Conservation (phyloP, 2,329 filamentous ascomycete species). For the Emergomyces orientalis region DNA sequence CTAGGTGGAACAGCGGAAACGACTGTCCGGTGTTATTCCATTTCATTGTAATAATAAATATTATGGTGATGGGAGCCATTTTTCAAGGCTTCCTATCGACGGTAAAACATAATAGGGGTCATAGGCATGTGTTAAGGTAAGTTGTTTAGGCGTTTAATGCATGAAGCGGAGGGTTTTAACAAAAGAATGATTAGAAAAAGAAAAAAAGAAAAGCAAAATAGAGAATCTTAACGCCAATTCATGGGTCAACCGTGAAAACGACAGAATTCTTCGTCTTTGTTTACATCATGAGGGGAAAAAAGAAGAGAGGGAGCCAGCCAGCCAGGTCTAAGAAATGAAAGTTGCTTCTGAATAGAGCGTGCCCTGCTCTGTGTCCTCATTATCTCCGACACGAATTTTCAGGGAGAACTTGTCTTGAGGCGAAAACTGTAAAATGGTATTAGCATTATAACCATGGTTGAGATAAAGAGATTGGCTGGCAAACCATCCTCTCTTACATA, state of each 20-base stretch:
- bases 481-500: conserved; percentile 32
- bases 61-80: not conserved
- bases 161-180: not conserved
- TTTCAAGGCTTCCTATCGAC: not conserved
- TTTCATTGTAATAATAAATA: conserved; percentile 2
- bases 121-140: not conserved
- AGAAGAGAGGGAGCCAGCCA: not conserved
- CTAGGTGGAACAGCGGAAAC: not conserved
- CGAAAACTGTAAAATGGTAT: conserved; percentile 50
- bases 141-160: not conserved
- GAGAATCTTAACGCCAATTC: conserved; percentile 17
- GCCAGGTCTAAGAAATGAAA: conserved; percentile 63
- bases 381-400: conserved; percentile 75
- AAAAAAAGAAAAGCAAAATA: not conserved
- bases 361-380: conserved; percentile 69
- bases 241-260: conserved; percentile 15
- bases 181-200: not conserved
- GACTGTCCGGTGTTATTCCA: conserved; percentile 1
- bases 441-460: conserved; percentile 16
- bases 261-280: conserved; percentile 23
- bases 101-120: not conserved
- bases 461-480: not conserved
- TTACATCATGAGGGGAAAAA: not conserved
- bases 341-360: conserved; percentile 79
- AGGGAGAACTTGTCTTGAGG: conserved; percentile 58